Evolutionary conservation across 257 asterid species (phyloP).

Genomic region (Ocimum tenuiflorum): DNA sequence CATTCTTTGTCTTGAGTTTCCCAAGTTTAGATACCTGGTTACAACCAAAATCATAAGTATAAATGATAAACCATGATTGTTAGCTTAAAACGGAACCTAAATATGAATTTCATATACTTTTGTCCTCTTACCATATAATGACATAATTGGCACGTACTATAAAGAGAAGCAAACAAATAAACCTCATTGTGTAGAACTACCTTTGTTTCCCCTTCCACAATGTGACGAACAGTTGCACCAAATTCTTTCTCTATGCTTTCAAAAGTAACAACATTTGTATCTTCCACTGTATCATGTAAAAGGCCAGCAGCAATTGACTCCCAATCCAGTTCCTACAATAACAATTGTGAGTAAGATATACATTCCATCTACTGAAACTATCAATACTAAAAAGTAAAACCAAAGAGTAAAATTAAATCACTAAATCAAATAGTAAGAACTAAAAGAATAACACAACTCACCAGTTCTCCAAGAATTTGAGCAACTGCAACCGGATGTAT

Average conservation of each 20-base stretch:
- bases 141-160: neutral
- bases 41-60: conserved; percentile 14
- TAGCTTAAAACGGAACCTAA: neutral
- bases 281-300: conserved; percentile 93
- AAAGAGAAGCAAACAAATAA: neutral
- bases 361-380: conserved; percentile 6
- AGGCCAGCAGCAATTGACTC: conserved; percentile 94
- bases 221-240: conserved; percentile 70
- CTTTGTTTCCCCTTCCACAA: conserved; percentile 98
- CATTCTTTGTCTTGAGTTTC: conserved; percentile 75
- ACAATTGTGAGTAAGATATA: conserved; percentile 5
- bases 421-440: neutral
- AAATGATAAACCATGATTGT: conserved; percentile 14
- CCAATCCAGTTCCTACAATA: conserved; percentile 81
- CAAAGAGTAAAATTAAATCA: neutral
- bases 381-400: neutral
- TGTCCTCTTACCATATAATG: neutral
- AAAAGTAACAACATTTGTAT: conserved; percentile 71
- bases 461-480: conserved; percentile 88
- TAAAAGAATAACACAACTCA: conserved; percentile 30
- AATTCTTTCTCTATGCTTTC: conserved; percentile 74
- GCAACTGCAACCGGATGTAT: conserved; percentile 97
- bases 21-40: conserved; percentile 89
- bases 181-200: conserved; percentile 21
- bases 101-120: neutral